These are phyloP conservation scores for Fusarium piperis DNA, from an alignment of 2,329 filamentous ascomycete genomes.

Conservation along the genomic window DNA sequence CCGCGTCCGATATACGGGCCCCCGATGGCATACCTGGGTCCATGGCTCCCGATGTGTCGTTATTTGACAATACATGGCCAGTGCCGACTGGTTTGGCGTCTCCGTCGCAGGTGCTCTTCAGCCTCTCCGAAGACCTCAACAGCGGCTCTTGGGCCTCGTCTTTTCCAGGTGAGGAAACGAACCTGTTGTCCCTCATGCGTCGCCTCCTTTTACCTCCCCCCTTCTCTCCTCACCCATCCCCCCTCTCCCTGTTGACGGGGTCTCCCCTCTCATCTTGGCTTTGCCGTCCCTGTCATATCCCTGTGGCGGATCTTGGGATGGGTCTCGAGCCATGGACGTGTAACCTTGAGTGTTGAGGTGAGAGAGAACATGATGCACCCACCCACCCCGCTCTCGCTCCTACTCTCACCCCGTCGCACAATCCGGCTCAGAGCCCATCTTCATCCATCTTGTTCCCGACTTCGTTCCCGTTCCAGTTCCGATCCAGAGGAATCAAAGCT, in stretches of 20 bases:
- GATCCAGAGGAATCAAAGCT: constrained; percentile 22
- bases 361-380: constrained; percentile 39
- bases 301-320: constrained; percentile 33
- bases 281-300: constrained; percentile 16
- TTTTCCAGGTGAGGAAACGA: constrained; percentile 39
- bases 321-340: constrained; percentile 29
- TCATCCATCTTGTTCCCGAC: constrained; percentile 28
- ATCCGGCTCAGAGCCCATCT: constrained; percentile 19
- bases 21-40: constrained; percentile 19
- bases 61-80: constrained; percentile 35
- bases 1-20: constrained; percentile 17
- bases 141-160: constrained; percentile 24
- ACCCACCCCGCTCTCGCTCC: constrained; percentile 34
- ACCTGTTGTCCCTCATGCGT: constrained; percentile 15
- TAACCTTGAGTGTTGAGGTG: constrained; percentile 28
- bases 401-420: constrained; percentile 29
- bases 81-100: constrained; percentile 27
- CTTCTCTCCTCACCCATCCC: background rate
- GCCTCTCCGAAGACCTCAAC: constrained; percentile 28
- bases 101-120: constrained; percentile 36
- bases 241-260: background rate
- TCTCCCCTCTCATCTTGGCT: constrained; percentile 2
- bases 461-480: constrained; percentile 22
- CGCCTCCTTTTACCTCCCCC: background rate
- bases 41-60: constrained; percentile 18